Evolutionary conservation across 2,329 filamentous ascomycete genomes (phyloP), one percentile per base, ranked within the genome.

Genomic region (Cadophora malorum): DNA sequence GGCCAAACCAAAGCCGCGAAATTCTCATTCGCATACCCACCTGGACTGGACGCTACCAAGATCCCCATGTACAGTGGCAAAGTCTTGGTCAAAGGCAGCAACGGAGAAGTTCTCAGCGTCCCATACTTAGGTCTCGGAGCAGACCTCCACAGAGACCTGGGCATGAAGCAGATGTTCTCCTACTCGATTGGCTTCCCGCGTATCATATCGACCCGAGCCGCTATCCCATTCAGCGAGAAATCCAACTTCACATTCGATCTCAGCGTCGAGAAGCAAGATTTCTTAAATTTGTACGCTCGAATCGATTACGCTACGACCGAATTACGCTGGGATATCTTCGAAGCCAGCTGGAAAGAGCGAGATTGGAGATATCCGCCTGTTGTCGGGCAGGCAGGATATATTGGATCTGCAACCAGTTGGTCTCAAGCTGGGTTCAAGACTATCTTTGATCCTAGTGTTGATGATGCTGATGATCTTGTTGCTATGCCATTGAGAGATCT

Each of bases 261-360:
- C 9, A 47, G 33, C 14, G 33, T 47, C 38, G 58, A 61, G 3
- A 61, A 47, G 12, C 35, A 47, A n/a, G 58, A 47, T 28, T 61
- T 47, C 38, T 35, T 35, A 31, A 41, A 25, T 9, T 23, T 61
- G 19, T 61, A 25, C 38, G 47, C 38, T 3, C 9, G 33, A n/a
- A 21, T 61, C 9, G 23, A 41, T 10, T 47, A 41, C n/a, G 38
- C 35, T 14, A 61, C 33, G 3, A 61, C 35, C 21, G 58, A 41
- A 25, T n/a, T 41, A 14, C 38, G 38, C 16, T 61, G 58, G 58
- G 38, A 61, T 12, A 47, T 47, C 19, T 61, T 61, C 58, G 58
- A 61, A 5, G 58, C 58, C 2, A 23, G 33, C 38, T 61, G 58
- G 58, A 28, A 45, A 23, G 58, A 61, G 16, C 21, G 58, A 3